Base-by-base conservation (phyloP, 2,329 filamentous ascomycete species). In the Diaporthe eres region DNA sequence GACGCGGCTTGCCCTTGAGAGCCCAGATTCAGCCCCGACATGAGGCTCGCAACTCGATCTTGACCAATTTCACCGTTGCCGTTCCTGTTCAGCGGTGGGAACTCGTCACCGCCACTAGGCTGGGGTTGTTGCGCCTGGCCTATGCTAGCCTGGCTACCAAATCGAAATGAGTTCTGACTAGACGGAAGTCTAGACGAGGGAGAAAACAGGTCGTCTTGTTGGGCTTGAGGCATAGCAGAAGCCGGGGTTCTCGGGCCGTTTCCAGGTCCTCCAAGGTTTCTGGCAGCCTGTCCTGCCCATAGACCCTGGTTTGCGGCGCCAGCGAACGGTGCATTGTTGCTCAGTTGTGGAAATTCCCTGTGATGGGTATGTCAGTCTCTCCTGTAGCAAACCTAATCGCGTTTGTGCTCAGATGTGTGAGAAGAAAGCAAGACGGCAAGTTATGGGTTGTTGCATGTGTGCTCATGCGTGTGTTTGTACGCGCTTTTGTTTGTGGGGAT, bases 291-390 rank as follows among this genome's bases (percentile, higher is more conserved):
- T 37, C 85, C 84, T 57, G 89, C 87, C 90, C 90, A 92, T 83
- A 92, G 86, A 7, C 89, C 89, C 19, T 87, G 84, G 77, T 87
- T 87, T 61, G 82, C 87, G 9, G 86, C 82, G 75, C 83, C 88
- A 39, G 87, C 84, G 58, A 91, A 82, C 80, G 90, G 89, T 60
- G 90, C 85, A 78, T 89, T 92, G 80, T 90, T 77, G 76, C 70
- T 77, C 55, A 93, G 83, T 31, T 91, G 92, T 12, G 92, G 92
- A 73, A 93, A 93, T 81, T 93, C 91, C 77, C 91, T 93, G 77
- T 67, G 71, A 76, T 39, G 74, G 74, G 72, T 84, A 70, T 84
- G 83, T 72, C 31, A 70, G 65, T 42, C 6, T 55, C 42, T 12
- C 13, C 15, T 31, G 8, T 15, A 17, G 3, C 31, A 13, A 55